Base-by-base conservation (phyloP, 129 eudicot species). In the Calendula officinalis region DNA sequence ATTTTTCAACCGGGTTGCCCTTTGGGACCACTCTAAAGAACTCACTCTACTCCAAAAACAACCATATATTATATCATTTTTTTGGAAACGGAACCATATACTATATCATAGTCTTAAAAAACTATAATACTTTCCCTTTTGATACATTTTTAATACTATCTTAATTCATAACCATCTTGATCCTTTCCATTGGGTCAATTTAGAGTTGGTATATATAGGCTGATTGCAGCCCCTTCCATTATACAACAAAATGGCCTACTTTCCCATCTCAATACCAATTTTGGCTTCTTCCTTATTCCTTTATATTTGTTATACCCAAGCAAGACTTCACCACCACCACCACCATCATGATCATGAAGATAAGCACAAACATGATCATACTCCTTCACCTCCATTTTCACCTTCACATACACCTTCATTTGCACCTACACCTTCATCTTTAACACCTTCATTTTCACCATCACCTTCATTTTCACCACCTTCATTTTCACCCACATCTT, bases 261-360 rank as follows among this genome's bases (percentile, higher is more conserved):
- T 61, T 45, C 53, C 45, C 5, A 15, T 70, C 11, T 43, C 51
- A 13, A 50, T 48, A 17, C 60, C 59, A 48, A 15, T 71, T 44
- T 55, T 62, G 36, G 46, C 49, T 36, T 27, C 64, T 58, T 58
- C 42, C 64, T 69, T 77, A 41, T 32, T 44, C 32, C 15, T 53
- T 14, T 34, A 43, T 44, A n/a, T 57, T 56, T 40, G 48, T 13
- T 40, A 34, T 54, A 62, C 71, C 33, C 74, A 80, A 42, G 88
- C 83, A 35, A 81, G 87, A 74, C 67, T 63, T 69, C 83, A 72
- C 36, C 76, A 77, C 22, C 86, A 81, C 33, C 59, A 62, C 30
- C 62, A 55, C 62, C 80, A 61, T 67, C 34, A 52, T 46, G 56
- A 69, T 43, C 78, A 77, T 44, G 75, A 59, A 27, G 40, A 6